Evolutionary conservation across 257 asterid species (phyloP).

Genomic region (Fraxinus cuspidata): DNA sequence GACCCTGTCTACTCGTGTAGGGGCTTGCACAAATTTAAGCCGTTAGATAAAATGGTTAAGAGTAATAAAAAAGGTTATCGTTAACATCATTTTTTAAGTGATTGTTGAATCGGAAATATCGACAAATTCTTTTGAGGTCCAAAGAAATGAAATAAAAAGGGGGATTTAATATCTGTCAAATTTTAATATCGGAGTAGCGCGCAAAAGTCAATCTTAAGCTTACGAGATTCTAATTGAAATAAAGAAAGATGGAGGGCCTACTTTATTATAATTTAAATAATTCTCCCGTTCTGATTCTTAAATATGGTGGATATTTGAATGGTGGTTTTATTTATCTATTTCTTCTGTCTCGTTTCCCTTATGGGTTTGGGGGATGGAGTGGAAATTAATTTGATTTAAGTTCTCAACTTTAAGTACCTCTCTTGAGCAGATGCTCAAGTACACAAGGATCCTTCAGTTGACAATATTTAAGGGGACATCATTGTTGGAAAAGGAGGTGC

Average conservation of each 20-base stretch:
- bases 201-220: background rate
- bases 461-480: constrained; percentile 88
- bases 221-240: background rate
- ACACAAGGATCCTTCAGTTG: constrained; percentile 72
- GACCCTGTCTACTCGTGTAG: background rate
- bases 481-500: constrained; percentile 80
- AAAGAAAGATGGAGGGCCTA: background rate
- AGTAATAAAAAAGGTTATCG: background rate
- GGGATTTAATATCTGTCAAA: no score
- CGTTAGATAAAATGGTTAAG: background rate
- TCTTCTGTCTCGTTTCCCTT: no score
- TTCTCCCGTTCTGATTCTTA: no score
- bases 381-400: background rate
- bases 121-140: no score
- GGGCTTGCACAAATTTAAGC: background rate
- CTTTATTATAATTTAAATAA: background rate
- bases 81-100: background rate
- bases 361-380: no score
- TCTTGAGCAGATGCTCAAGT: constrained; percentile 59
- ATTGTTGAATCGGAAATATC: background rate
- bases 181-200: no score
- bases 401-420: constrained; percentile 15
- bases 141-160: no score
- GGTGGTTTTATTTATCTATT: no score
- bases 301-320: no score